Conservation (phyloP, 768 basidiomycete species). For the Lactifluus piperatus region DNA sequence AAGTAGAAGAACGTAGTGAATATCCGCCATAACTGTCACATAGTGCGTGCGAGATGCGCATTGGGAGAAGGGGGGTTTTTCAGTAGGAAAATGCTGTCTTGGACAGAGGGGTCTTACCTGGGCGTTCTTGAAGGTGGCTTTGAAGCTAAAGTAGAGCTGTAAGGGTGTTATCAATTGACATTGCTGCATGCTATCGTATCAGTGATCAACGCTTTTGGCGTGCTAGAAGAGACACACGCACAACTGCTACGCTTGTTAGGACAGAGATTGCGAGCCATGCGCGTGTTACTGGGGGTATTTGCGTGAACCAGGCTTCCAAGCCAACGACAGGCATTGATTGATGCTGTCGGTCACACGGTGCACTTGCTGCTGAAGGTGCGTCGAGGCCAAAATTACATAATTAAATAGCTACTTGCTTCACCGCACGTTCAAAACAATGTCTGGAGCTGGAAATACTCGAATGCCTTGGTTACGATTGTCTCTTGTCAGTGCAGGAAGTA, state of each 20-base stretch:
- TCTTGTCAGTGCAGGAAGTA: constrained; percentile 25
- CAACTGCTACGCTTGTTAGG: constrained; percentile 76
- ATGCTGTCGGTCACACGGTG: neutral
- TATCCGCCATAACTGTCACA: constrained; percentile 72
- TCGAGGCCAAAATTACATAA: too few relatives aligned
- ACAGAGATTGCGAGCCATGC: constrained; percentile 78
- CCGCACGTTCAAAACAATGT: too few relatives aligned
- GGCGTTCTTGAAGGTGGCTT: constrained; percentile 69
- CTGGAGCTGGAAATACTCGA: too few relatives aligned
- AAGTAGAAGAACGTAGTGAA: constrained; percentile 95
- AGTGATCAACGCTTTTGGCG: neutral
- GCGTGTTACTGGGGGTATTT: constrained; percentile 88
- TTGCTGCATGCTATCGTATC: constrained; percentile 48
- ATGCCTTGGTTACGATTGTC: constrained; percentile 28
- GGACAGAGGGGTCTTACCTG: constrained; percentile 43
- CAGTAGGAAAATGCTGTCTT: constrained; percentile 3
- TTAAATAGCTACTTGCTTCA: too few relatives aligned
- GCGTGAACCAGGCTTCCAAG: constrained; percentile 83
- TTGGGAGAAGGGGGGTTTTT: constrained; percentile 15
- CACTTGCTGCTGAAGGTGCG: too few relatives aligned
- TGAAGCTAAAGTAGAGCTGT: constrained; percentile 89
- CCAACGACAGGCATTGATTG: constrained; percentile 79
- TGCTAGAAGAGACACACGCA: constrained; percentile 32
- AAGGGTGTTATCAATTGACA: constrained; percentile 83
- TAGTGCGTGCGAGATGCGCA: neutral